Conservation (phyloP, 2,329 filamentous ascomycete species). For the Ophiostoma perfectum region DNA sequence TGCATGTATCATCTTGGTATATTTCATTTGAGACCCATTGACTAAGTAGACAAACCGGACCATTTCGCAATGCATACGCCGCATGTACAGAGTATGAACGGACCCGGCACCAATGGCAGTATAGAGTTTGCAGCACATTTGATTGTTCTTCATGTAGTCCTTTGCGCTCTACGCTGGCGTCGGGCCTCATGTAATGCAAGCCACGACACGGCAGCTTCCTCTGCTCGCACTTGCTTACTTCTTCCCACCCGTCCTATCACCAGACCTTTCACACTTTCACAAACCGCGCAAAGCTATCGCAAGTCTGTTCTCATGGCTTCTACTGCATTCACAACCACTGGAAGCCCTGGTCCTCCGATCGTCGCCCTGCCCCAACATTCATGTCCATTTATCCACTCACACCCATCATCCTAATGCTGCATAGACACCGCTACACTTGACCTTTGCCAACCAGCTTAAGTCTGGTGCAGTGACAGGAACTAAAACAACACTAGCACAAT, state of each 20-base stretch:
- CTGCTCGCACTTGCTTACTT: neutral
- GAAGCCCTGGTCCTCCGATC: conserved; percentile 16
- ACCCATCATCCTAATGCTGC: conserved; percentile 14
- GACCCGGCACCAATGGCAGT: neutral
- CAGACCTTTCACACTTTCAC: neutral
- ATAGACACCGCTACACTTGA: conserved; percentile 11
- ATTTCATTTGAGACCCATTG: neutral
- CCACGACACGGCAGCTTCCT: neutral
- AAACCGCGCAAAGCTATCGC: neutral
- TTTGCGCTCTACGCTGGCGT: neutral
- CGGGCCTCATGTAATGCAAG: neutral
- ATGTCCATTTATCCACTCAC: conserved; percentile 21
- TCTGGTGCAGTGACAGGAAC: neutral
- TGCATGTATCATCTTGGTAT: neutral
- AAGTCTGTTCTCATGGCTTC: neutral
- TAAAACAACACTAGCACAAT: neutral
- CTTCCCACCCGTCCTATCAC: neutral
- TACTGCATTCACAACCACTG: neutral
- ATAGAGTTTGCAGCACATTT: neutral
- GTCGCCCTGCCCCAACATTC: conserved; percentile 19
- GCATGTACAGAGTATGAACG: neutral
- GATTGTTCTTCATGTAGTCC: neutral
- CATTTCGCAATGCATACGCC: neutral
- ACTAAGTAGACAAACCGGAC: neutral
- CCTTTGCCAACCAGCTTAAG: neutral